Evolutionary conservation across 352 stramenopile genomes (phyloP).

Genomic region (Hyaloperonospora arabidopsidis): DNA sequence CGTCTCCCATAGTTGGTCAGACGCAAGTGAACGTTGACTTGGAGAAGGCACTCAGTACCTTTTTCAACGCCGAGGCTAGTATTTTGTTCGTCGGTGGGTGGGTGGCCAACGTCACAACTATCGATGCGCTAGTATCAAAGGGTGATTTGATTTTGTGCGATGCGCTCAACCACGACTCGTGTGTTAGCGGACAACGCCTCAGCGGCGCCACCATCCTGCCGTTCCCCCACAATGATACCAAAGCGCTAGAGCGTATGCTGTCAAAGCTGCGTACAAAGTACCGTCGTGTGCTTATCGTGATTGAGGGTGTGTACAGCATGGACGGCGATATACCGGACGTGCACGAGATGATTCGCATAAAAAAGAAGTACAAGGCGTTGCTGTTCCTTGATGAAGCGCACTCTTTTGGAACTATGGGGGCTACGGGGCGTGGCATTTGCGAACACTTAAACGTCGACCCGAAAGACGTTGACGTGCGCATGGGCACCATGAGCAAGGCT

Average conservation of each 20-base stretch:
- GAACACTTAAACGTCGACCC: constrained; percentile 44
- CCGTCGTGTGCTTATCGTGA: constrained; percentile 64
- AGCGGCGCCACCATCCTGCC: constrained; percentile 71
- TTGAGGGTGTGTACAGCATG: constrained; percentile 65
- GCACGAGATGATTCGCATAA: constrained; percentile 45
- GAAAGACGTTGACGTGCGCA: constrained; percentile 48
- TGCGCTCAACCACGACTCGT: constrained; percentile 75
- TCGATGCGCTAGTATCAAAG: constrained; percentile 62
- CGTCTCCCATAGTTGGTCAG: constrained; percentile 71
- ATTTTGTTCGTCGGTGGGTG: constrained; percentile 67
- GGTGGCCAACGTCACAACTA: constrained; percentile 74
- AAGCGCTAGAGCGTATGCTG: constrained; percentile 68
- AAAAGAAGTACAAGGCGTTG: constrained; percentile 61
- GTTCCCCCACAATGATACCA: constrained; percentile 73
- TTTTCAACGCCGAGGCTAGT: constrained; percentile 51
- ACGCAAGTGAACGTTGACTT: constrained; percentile 64
- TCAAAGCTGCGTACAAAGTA: constrained; percentile 59
- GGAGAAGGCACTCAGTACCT: constrained; percentile 50
- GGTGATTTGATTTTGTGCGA: constrained; percentile 73
- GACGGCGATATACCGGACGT: constrained; percentile 59
- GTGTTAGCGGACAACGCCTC: constrained; percentile 62
- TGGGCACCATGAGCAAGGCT: constrained; percentile 71
- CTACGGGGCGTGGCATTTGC: constrained; percentile 42
- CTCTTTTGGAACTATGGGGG: constrained; percentile 59
- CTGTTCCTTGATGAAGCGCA: constrained; percentile 60